Conservation (phyloP, 2,329 filamentous ascomycete genomes). For the Arthroderma uncinatum region DNA sequence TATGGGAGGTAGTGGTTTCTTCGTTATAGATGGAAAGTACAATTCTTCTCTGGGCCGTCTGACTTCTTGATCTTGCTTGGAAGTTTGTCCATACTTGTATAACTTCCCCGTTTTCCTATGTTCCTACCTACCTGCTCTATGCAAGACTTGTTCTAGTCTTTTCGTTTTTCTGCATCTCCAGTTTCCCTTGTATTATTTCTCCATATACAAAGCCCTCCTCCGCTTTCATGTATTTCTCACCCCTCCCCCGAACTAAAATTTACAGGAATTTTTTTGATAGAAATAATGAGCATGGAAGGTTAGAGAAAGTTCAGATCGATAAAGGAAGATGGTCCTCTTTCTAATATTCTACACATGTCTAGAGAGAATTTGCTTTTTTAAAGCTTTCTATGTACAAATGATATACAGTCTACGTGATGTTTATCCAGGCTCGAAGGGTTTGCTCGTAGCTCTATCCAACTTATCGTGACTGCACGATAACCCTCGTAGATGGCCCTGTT, state of each 20-base stretch:
- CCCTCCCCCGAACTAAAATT: background rate
- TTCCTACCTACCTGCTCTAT: background rate
- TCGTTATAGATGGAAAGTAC: constrained; percentile 1
- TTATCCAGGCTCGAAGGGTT: background rate
- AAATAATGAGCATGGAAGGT: constrained; percentile 1
- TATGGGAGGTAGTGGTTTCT: background rate
- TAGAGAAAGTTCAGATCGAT: background rate
- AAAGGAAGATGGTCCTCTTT: background rate
- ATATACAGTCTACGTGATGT: background rate
- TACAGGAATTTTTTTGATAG: constrained; percentile 2
- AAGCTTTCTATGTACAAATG: background rate
- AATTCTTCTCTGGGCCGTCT: background rate
- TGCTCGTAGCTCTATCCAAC: background rate
- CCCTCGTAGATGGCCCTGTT: background rate
- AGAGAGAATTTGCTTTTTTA: background rate
- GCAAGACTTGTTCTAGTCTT: background rate
- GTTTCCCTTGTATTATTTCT: constrained; percentile 6
- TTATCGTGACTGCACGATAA: background rate
- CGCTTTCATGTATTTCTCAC: constrained; percentile 2
- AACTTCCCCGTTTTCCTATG: constrained; percentile 2
- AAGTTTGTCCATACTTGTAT: constrained; percentile 5
- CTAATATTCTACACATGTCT: background rate
- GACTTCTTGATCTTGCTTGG: background rate
- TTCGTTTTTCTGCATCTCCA: constrained; percentile 1
- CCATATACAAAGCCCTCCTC: constrained; percentile 4